Percentiles rank a stretch among this genome's conserved stretches.
Evolutionary conservation across 2,329 filamentous ascomycete species (phyloP).

Genomic region (Neofusicoccum laricinum): DNA sequence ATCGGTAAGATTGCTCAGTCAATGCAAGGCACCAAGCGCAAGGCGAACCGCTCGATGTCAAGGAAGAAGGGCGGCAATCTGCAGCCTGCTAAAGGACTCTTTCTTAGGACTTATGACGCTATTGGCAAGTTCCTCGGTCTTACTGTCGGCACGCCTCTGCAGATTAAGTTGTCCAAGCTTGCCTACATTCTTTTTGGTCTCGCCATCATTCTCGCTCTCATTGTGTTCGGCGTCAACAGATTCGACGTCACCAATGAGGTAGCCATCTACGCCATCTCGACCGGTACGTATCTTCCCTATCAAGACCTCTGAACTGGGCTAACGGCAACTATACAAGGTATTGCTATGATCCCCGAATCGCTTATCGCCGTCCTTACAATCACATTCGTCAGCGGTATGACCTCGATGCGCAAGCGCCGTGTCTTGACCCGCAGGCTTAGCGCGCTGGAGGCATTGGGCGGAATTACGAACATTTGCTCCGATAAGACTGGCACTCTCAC

Average conservation of each 20-base stretch:
- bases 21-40: slow-evolving; percentile 52
- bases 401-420: slow-evolving; percentile 33
- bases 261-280: slow-evolving; percentile 37
- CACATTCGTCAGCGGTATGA: slow-evolving; percentile 37
- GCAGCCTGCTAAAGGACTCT: slow-evolving; percentile 40
- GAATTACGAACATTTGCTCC: slow-evolving; percentile 47
- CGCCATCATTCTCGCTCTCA: slow-evolving; percentile 36
- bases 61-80: slow-evolving; percentile 43
- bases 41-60: slow-evolving; percentile 29
- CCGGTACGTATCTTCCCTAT: slow-evolving; percentile 16
- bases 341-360: slow-evolving; percentile 35
- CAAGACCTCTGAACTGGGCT: background rate
- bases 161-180: slow-evolving; percentile 21
- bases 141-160: slow-evolving; percentile 21
- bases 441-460: slow-evolving; percentile 35
- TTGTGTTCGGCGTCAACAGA: slow-evolving; percentile 34
- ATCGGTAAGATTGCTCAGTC: slow-evolving; percentile 71
- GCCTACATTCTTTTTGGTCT: slow-evolving; percentile 31
- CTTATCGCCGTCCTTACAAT: slow-evolving; percentile 33
- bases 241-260: slow-evolving; percentile 38
- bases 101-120: slow-evolving; percentile 18
- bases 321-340: slow-evolving; percentile 21
- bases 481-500: slow-evolving; percentile 49
- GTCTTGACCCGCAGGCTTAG: slow-evolving; percentile 37
- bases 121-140: slow-evolving; percentile 26